Percentiles rank a stretch among this genome's conserved stretches.
Conservation (phyloP, 1,284 basidiomycete genomes). For the Ceratobasidium sp. region DNA sequence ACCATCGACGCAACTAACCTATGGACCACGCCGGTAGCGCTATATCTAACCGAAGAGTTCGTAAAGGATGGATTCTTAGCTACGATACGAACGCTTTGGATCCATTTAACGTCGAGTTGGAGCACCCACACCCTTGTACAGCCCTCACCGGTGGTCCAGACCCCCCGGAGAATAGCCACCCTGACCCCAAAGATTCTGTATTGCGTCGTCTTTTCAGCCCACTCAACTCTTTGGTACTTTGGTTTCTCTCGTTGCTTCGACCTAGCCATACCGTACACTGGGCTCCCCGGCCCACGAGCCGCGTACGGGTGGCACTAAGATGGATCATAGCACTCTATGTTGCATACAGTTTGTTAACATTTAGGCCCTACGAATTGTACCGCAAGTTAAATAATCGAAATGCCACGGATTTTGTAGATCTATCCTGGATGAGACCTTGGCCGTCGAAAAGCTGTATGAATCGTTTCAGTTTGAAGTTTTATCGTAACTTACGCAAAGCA, state of each 20-base stretch:
- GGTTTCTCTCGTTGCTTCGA: too few relatives aligned
- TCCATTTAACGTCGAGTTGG: not conserved
- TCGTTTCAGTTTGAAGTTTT: not conserved
- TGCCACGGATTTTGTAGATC: not conserved
- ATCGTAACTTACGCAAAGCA: not conserved
- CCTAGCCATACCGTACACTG: not conserved
- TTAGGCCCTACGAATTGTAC: not conserved
- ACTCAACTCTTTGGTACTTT: too few relatives aligned
- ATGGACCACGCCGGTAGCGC: constrained; percentile 3
- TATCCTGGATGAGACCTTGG: not conserved
- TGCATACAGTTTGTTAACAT: not conserved
- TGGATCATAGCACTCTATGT: not conserved
- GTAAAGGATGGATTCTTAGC: not conserved
- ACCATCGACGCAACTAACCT: not conserved
- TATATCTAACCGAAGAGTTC: constrained; percentile 8
- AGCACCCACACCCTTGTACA: too few relatives aligned
- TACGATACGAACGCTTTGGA: not conserved
- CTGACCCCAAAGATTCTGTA: too few relatives aligned
- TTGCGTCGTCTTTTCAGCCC: too few relatives aligned
- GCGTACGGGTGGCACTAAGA: not conserved
- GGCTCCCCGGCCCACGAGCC: too few relatives aligned
- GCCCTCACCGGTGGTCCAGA: too few relatives aligned
- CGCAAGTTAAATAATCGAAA: not conserved
- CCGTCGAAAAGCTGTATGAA: not conserved
- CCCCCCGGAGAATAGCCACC: too few relatives aligned